Conservation (phyloP, 2,329 filamentous ascomycete genomes). For the Nigrospora sphaerica region DNA sequence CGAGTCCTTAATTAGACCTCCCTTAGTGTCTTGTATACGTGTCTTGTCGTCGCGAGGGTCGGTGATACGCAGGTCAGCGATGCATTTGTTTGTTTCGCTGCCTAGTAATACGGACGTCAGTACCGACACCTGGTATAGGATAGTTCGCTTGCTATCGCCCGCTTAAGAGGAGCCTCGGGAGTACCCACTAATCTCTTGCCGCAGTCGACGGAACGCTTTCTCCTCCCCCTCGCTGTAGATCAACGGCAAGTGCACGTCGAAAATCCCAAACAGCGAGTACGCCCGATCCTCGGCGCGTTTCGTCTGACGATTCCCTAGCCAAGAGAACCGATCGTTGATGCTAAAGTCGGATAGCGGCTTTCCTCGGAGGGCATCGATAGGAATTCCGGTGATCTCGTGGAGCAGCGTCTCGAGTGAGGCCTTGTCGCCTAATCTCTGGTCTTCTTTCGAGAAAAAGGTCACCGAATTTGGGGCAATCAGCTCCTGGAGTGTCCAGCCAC, state of each 20-base stretch:
- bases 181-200: slow-evolving; percentile 3
- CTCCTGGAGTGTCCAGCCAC: not conserved
- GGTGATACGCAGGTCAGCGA: slow-evolving; percentile 3
- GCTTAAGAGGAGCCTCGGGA: too few species aligned
- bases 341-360: slow-evolving; percentile 8
- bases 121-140: too few species aligned
- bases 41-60: slow-evolving; percentile 12
- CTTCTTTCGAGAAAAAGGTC: slow-evolving; percentile 2
- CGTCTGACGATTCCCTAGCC: slow-evolving; percentile 6
- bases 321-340: slow-evolving; percentile 7
- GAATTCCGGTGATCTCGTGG: slow-evolving; percentile 4
- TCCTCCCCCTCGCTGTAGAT: slow-evolving; percentile 8
- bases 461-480: slow-evolving; percentile 1
- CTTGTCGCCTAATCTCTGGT: slow-evolving; percentile 1
- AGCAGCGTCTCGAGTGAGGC: slow-evolving; percentile 5
- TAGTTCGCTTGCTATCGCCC: too few species aligned
- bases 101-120: too few species aligned
- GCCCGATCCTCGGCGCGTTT: slow-evolving; percentile 7
- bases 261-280: slow-evolving; percentile 9
- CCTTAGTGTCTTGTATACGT: slow-evolving; percentile 14
- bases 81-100: slow-evolving; percentile 7
- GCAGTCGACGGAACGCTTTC: slow-evolving; percentile 7
- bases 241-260: slow-evolving; percentile 8
- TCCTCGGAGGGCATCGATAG: slow-evolving; percentile 9
- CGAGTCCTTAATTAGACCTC: slow-evolving; percentile 15